phyloP scores from a whole-genome alignment of 2,329 filamentous ascomycete genomes.

The Alternaria sp. region DNA sequence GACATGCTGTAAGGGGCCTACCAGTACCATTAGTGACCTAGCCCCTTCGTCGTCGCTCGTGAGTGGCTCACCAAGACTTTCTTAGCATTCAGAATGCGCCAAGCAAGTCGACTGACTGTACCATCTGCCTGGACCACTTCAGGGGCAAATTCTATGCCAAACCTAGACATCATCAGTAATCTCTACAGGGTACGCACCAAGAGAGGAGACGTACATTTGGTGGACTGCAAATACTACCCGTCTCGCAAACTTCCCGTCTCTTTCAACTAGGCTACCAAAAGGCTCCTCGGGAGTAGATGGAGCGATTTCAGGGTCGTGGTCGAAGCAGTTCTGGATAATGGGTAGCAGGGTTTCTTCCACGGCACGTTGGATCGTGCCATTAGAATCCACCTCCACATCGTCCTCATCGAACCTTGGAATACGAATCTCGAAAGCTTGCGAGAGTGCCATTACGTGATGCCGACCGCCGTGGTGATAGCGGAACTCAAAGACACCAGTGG shows the following conservation, averaged over 20 bases:
- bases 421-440: conserved; percentile 88
- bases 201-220: conserved; percentile 73
- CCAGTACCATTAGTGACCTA: conserved; percentile 8
- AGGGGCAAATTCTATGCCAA: conserved; percentile 93
- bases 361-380: conserved; percentile 69
- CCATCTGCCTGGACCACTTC: conserved; percentile 93
- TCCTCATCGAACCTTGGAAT: conserved; percentile 84
- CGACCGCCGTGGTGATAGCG: conserved; percentile 93
- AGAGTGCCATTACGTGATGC: conserved; percentile 93
- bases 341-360: conserved; percentile 82
- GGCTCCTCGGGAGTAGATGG: conserved; percentile 79
- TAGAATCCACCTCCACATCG: conserved; percentile 65
- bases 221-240: conserved; percentile 92
- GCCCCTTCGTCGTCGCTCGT: not conserved
- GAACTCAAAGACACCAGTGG: conserved; percentile 94
- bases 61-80: conserved; percentile 78
- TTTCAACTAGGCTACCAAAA: conserved; percentile 85
- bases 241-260: conserved; percentile 87
- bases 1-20: conserved; percentile 61
- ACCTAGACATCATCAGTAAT: conserved; percentile 53
- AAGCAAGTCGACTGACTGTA: conserved; percentile 87
- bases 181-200: not conserved
- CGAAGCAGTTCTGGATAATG: conserved; percentile 89
- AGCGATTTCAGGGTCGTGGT: conserved; percentile 89
- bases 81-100: conserved; percentile 95